Evolutionary conservation across 441 rosid genomes (phyloP).

Genomic region (Croton setiger): DNA sequence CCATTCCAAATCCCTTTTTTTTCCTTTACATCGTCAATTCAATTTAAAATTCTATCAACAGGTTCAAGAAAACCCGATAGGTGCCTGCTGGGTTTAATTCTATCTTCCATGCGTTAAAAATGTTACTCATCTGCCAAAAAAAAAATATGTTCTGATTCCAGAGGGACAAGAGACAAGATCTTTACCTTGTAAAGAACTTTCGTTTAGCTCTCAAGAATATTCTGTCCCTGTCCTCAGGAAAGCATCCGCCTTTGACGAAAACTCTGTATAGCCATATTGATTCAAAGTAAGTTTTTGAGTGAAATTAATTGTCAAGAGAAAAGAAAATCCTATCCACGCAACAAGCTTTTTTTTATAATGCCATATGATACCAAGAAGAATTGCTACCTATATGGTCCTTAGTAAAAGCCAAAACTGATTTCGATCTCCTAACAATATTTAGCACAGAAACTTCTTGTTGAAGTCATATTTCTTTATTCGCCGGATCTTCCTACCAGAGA

Average conservation of each 20-base stretch:
- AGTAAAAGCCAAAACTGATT: not conserved
- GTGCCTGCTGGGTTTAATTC: conserved; percentile 3
- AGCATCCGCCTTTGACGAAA: not conserved
- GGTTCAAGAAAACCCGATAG: conserved; percentile 2
- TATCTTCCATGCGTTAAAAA: conserved; percentile 10
- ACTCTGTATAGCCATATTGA: conserved; percentile 17
- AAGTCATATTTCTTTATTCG: not conserved
- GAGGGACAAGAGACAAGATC: not conserved
- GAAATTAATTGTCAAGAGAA: not conserved
- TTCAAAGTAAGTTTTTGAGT: not conserved
- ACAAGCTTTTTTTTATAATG: not conserved
- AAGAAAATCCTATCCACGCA: not conserved
- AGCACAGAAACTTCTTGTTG: not conserved
- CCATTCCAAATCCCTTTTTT: not conserved
- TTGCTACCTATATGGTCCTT: not conserved
- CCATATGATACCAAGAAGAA: not conserved
- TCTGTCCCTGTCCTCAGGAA: conserved; percentile 8
- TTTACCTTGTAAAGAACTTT: not conserved
- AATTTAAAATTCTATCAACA: not conserved
- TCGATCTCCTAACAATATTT: not conserved
- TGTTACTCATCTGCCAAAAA: not conserved
- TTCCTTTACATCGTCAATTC: not conserved
- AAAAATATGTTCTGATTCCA: not conserved
- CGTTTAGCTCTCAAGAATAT: conserved; percentile 1
- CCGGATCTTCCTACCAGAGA: not conserved